Conservation (phyloP, 306 rosid genomes). For the Corylus americana region DNA sequence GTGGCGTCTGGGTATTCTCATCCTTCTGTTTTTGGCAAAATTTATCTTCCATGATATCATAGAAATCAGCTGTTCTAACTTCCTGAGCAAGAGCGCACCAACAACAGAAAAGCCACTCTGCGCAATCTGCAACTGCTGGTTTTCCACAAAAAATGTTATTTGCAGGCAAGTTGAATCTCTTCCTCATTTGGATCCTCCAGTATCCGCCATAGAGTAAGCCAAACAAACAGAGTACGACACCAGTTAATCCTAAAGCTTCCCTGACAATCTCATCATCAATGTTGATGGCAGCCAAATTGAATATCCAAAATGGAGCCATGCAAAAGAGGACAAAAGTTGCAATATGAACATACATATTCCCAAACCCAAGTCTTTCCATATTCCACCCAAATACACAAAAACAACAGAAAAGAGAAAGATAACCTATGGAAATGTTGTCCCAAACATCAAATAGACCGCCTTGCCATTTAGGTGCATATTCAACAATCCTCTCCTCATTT, state of each 20-base stretch:
- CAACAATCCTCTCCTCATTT: conserved; percentile 34
- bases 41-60: conserved; percentile 36
- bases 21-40: conserved; percentile 21
- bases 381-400: conserved; percentile 56
- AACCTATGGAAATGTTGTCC: conserved; percentile 37
- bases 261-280: conserved; percentile 41
- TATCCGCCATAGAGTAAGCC: conserved; percentile 62
- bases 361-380: conserved; percentile 53
- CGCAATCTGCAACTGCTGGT: conserved; percentile 46
- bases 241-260: conserved; percentile 33
- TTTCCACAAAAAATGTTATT: conserved; percentile 42
- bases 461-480: conserved; percentile 51
- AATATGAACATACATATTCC: conserved; percentile 53
- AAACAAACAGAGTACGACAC: conserved; percentile 40
- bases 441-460: conserved; percentile 46
- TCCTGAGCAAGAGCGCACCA: conserved; percentile 69
- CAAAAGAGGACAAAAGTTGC: conserved; percentile 51
- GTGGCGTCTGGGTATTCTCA: conserved; percentile 7
- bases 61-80: conserved; percentile 50
- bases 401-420: conserved; percentile 42
- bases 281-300: conserved; percentile 45
- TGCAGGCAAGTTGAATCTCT: conserved; percentile 43
- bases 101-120: conserved; percentile 57
- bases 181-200: conserved; percentile 65
- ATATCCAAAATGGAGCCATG: conserved; percentile 54